Conservation (phyloP, 2,329 filamentous ascomycete genomes). For the Samsoniella hepiali region DNA sequence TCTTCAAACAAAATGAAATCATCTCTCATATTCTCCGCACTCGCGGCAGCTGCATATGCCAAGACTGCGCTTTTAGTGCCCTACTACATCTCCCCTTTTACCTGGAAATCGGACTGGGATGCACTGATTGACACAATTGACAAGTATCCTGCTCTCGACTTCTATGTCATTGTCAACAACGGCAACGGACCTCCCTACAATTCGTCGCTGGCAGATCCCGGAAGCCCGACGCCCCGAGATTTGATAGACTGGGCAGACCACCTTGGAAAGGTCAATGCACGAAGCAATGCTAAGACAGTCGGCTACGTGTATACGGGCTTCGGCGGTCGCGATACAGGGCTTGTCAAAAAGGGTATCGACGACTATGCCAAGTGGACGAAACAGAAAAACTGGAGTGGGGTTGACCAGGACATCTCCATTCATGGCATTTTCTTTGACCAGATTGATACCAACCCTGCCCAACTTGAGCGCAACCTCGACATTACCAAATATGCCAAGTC, state of each 20-base stretch:
- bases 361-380: background rate
- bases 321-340: background rate
- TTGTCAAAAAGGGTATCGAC: slow-evolving; percentile 1
- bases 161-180: slow-evolving; percentile 10
- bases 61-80: slow-evolving; percentile 9
- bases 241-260: slow-evolving; percentile 1
- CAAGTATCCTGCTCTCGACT: slow-evolving; percentile 8
- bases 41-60: background rate
- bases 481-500: background rate
- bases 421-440: slow-evolving; percentile 16
- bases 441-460: background rate
- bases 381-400: background rate
- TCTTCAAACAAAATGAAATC: background rate
- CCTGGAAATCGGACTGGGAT: background rate
- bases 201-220: background rate
- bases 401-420: slow-evolving; percentile 1
- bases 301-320: slow-evolving; percentile 10
- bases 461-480: slow-evolving; percentile 8
- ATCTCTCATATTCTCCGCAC: background rate
- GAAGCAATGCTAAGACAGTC: background rate
- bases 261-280: background rate
- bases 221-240: background rate
- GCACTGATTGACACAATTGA: background rate
- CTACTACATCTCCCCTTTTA: slow-evolving; percentile 1
- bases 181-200: background rate